A percentile compares a stretch with the other conserved stretches of the same genome.
Evolutionary conservation across 2,329 filamentous ascomycete species (phyloP).

Genomic region (Pseudogymnoascus sp.): DNA sequence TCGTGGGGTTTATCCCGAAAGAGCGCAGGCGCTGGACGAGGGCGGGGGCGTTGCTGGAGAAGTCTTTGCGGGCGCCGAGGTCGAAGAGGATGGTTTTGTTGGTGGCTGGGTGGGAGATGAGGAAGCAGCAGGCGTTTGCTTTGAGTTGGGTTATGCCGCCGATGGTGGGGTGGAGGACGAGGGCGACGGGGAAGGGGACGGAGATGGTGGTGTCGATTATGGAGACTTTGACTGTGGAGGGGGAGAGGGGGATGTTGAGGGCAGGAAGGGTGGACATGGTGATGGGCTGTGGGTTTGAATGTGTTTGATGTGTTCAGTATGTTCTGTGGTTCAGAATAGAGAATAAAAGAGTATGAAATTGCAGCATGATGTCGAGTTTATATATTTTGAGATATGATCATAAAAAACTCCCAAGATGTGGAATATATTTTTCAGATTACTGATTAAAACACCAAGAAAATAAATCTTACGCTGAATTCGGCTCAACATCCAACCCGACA

Average conservation of each 20-base stretch:
- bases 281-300: not conserved
- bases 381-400: not conserved
- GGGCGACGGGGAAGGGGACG: constrained; percentile 19
- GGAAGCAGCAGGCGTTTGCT: constrained; percentile 37
- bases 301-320: not conserved
- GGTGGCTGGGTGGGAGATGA: constrained; percentile 36
- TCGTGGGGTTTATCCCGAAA: constrained; percentile 29
- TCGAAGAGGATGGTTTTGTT: constrained; percentile 28
- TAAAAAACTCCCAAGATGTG: not conserved
- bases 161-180: constrained; percentile 25
- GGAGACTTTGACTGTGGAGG: constrained; percentile 24
- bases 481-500: not conserved
- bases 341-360: not conserved
- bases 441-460: not conserved
- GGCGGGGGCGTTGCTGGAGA: constrained; percentile 30
- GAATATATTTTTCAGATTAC: not conserved
- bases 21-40: constrained; percentile 25
- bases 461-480: not conserved
- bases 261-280: constrained; percentile 12
- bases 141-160: constrained; percentile 29
- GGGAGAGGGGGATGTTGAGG: constrained; percentile 25
- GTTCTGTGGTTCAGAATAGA: not conserved
- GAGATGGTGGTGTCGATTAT: constrained; percentile 28
- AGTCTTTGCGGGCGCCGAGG: constrained; percentile 35
- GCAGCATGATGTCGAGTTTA: not conserved